Conservation (phyloP, 805 yeast species). For the Cyberlindnera mrakii region DNA sequence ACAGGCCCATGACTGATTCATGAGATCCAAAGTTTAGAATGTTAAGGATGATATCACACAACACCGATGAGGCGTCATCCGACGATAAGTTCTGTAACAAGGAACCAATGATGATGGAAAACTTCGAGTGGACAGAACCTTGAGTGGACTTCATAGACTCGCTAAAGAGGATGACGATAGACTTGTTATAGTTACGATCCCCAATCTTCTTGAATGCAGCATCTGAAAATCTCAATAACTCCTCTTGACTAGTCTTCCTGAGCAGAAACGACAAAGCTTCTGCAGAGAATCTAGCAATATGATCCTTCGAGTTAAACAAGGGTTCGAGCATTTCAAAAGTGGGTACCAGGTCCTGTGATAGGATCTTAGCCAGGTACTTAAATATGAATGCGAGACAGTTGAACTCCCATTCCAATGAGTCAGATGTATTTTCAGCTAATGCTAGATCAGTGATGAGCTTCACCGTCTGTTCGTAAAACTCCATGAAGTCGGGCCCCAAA, state of each 20-base stretch:
- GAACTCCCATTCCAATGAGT: conserved; percentile 77
- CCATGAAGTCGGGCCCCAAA: conserved; percentile 84
- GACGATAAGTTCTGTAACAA: conserved; percentile 29
- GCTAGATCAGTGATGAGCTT: conserved; percentile 45
- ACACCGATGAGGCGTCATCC: conserved; percentile 32
- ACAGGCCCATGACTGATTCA: conserved; percentile 42
- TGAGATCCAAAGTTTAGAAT: conserved; percentile 46
- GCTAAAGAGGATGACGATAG: conserved; percentile 56
- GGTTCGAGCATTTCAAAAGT: conserved; percentile 66
- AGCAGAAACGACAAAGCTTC: conserved; percentile 84
- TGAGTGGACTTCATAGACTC: conserved; percentile 72
- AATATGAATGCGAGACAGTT: conserved; percentile 82
- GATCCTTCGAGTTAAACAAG: conserved; percentile 55
- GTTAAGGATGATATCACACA: conserved; percentile 53
- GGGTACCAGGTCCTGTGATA: conserved; percentile 58
- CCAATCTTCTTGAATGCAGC: conserved; percentile 34
- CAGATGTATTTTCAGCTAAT: conserved; percentile 38
- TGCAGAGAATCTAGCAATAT: conserved; percentile 76
- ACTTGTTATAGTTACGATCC: conserved; percentile 42
- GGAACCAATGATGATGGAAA: conserved; percentile 42
- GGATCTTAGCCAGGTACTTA: conserved; percentile 69
- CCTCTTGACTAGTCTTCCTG: conserved; percentile 52
- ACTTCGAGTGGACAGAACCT: conserved; percentile 70
- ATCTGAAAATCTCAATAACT: conserved; percentile 41
- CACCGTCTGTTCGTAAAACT: conserved; percentile 53